Base-by-base conservation (phyloP, 352 stramenopile genomes). In the Sclerospora graminicola region DNA sequence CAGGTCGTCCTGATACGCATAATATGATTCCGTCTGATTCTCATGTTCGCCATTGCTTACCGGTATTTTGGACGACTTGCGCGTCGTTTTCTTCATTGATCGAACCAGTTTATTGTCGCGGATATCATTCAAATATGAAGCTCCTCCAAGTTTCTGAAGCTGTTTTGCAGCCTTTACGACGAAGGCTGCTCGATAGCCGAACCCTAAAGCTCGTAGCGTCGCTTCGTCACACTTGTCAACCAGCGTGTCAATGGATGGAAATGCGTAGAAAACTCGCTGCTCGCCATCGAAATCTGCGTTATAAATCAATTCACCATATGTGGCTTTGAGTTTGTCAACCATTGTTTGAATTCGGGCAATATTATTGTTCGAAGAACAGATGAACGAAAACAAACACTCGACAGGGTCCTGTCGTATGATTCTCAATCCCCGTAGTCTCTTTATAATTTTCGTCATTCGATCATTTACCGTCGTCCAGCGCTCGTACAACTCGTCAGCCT, bases 321-420 rank as follows among this genome's bases (percentile, higher is more conserved):
- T 72, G 27, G 60, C 45, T 37, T 92, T 69, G 45, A 99, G 82
- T 20, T 82, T 80, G 35, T 84, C 64, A 13, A 98, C 60, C 81
- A 98, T 97, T 23, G 88, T 74, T 27, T 84, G 84, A 56, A 99
- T 98, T 21, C 96, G 67, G 30, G 80, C 58, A 61, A 99, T 98
- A 63, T 98, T 98, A 71, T 99, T 99, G 70, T 98, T 98, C 43
- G 82, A 97, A 14, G 84, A 97, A 63, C 93, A 98, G 34, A 99
- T 97, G 69, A 98, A 99, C 24, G 84, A 95, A 48, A 98, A 89
- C 19, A 98, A 69, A 63, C 93, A 98, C 66, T 99, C 95, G 19
- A 95, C 70, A 2, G 94, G 93, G 56, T 98, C 85, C 57, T 99
- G 95, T 8, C 90, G 62, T 8, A 98, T 40, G 28, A 98, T 82